These are phyloP conservation scores for Thielaviopsis euricoi DNA, from an alignment of 2,329 filamentous ascomycete genomes.

Conservation along the genomic window DNA sequence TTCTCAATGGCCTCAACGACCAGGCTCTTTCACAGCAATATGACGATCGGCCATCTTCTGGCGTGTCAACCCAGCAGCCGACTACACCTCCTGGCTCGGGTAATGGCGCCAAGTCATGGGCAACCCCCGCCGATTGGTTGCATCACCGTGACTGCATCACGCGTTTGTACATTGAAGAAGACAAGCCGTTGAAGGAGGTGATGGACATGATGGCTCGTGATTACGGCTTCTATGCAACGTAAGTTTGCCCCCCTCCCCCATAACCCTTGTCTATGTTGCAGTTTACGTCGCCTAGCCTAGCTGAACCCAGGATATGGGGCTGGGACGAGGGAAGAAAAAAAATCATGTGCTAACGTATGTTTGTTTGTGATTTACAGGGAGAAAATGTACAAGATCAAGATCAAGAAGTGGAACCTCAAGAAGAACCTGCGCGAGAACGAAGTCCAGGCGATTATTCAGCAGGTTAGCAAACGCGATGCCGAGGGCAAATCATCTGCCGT, in stretches of 20 bases:
- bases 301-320: background rate
- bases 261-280: background rate
- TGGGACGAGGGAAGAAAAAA: background rate
- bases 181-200: conserved; percentile 11
- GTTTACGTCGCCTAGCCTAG: background rate
- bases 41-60: conserved; percentile 8
- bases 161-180: conserved; percentile 10
- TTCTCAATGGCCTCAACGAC: background rate
- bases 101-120: conserved; percentile 8
- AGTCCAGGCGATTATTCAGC: conserved; percentile 10
- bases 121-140: conserved; percentile 10
- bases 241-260: conserved; percentile 5
- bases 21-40: conserved; percentile 6
- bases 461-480: conserved; percentile 7
- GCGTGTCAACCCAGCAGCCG: conserved; percentile 6
- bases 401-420: conserved; percentile 12
- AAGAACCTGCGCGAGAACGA: conserved; percentile 11
- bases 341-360: background rate
- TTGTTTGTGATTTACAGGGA: conserved; percentile 4
- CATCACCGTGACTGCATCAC: conserved; percentile 9
- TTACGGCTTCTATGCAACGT: conserved; percentile 10
- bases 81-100: background rate
- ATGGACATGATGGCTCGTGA: conserved; percentile 11
- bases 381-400: conserved; percentile 12
- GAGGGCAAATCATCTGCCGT: conserved; percentile 8